A percentile compares a stretch with the other conserved stretches of the same genome.
Conservation (phyloP, 2,329 filamentous ascomycete genomes). For the Alternaria incomplexa region DNA sequence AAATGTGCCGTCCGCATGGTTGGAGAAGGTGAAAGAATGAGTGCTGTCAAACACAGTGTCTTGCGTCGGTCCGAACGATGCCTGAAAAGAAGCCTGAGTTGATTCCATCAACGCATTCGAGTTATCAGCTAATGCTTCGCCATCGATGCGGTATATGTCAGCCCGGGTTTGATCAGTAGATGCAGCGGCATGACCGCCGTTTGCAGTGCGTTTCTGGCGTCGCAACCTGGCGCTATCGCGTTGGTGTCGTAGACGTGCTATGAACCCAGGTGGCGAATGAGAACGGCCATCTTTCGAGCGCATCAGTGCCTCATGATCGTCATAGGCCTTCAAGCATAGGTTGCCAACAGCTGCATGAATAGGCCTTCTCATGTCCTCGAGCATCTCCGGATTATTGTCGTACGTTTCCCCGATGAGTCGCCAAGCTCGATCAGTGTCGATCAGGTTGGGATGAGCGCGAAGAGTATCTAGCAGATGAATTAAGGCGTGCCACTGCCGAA, state of each 20-base stretch:
- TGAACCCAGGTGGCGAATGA: neutral
- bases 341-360: constrained; percentile 19
- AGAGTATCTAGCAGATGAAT: constrained; percentile 59
- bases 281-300: neutral
- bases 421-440: constrained; percentile 45
- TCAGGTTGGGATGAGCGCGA: constrained; percentile 36
- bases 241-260: neutral
- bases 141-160: neutral
- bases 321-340: constrained; percentile 21
- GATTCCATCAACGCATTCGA: neutral
- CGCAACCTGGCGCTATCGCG: neutral
- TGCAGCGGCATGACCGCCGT: neutral
- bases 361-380: constrained; percentile 16
- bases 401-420: constrained; percentile 38
- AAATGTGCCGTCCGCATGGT: neutral
- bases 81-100: neutral
- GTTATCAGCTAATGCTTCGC: neutral
- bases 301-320: constrained; percentile 1
- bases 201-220: neutral
- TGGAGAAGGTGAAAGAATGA: neutral
- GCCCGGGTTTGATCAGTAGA: neutral
- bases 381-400: constrained; percentile 33
- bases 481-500: constrained; percentile 67
- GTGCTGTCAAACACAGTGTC: neutral
- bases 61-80: neutral